Conservation (phyloP, 768 basidiomycete species). For the Pisolithus marmoratus region DNA sequence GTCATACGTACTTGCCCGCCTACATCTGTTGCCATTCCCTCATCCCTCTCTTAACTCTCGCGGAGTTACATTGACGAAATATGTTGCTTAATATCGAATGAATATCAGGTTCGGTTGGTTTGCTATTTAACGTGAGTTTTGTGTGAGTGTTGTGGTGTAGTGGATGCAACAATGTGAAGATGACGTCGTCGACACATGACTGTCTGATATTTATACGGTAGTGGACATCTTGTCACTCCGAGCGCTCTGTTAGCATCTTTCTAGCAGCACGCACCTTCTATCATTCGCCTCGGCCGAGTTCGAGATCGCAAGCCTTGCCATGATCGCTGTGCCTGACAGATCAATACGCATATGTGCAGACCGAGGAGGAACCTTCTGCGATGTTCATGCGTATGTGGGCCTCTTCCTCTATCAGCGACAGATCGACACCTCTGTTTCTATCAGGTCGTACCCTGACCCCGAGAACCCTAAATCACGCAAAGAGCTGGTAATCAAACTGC, state of each 20-base stretch:
- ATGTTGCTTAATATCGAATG: constrained; percentile 7
- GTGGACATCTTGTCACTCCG: not conserved
- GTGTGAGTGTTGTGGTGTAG: too few species aligned
- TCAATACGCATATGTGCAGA: constrained; percentile 86
- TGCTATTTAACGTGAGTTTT: not conserved
- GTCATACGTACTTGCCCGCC: constrained; percentile 16
- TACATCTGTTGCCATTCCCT: constrained; percentile 25
- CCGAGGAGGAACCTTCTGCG: constrained; percentile 90
- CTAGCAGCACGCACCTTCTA: not conserved
- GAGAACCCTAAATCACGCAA: constrained; percentile 53
- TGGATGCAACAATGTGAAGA: not conserved
- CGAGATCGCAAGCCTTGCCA: not conserved
- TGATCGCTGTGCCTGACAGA: constrained; percentile 50
- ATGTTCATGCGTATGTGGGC: constrained; percentile 68
- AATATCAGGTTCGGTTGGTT: not conserved
- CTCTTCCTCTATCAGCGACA: not conserved
- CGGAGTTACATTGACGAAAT: constrained; percentile 12
- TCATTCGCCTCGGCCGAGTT: not conserved
- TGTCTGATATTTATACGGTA: too few species aligned
- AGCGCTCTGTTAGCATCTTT: too few species aligned
- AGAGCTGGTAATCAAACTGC: constrained; percentile 86
- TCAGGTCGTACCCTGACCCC: constrained; percentile 71
- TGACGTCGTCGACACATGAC: not conserved
- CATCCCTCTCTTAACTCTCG: not conserved
- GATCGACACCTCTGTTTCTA: not conserved